Evolutionary conservation across 2,329 filamentous ascomycete species (phyloP).

Genomic region (Colletotrichum sp.): DNA sequence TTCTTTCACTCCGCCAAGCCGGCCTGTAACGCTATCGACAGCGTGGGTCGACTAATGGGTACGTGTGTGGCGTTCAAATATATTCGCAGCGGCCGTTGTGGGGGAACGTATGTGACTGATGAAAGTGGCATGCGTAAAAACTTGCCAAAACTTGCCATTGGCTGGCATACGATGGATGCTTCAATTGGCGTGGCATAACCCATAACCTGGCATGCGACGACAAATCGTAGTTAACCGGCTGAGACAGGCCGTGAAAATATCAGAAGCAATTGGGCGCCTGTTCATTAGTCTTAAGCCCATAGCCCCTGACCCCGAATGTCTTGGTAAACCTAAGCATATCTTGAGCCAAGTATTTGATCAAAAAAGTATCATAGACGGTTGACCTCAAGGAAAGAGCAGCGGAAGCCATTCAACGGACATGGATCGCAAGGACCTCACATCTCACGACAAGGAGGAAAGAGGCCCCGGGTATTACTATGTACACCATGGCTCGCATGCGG

Average conservation of each 20-base stretch:
- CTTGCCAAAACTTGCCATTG: not conserved
- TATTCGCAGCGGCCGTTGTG: not conserved
- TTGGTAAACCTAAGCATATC: not conserved
- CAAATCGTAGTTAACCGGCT: not conserved
- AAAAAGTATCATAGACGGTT: not conserved
- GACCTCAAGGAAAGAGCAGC: not conserved
- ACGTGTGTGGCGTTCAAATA: not conserved
- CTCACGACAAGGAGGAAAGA: conserved; percentile 18
- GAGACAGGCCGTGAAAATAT: not conserved
- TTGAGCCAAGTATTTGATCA: not conserved
- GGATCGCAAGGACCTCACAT: conserved; percentile 20
- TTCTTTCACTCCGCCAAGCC: not conserved
- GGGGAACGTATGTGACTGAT: not conserved
- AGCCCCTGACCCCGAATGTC: not conserved
- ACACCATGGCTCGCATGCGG: not conserved
- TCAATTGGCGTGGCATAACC: not conserved
- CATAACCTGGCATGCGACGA: not conserved
- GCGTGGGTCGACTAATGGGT: not conserved
- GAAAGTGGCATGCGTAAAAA: not conserved
- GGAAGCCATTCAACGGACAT: not conserved
- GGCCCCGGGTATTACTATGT: conserved; percentile 21
- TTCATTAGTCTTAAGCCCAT: not conserved
- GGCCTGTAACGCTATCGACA: not conserved
- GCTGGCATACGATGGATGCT: not conserved
- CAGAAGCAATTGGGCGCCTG: not conserved